phyloP scores from a whole-genome alignment of 805 yeast species.

The Starmerella apis region DNA sequence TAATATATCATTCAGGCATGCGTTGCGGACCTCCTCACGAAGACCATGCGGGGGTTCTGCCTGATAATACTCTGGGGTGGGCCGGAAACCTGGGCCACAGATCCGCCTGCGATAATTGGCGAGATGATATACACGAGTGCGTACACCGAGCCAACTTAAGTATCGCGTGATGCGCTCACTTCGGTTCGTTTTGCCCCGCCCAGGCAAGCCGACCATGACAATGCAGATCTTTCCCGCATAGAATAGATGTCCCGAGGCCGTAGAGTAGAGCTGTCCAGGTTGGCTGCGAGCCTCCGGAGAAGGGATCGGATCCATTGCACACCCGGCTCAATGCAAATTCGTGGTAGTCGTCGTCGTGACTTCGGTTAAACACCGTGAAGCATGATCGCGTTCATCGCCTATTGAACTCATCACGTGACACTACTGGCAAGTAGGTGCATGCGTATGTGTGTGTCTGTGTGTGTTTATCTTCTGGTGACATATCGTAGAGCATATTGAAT shows the following conservation, averaged over 20 bases:
- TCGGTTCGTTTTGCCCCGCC: slow-evolving; percentile 87
- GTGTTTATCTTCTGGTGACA: not conserved
- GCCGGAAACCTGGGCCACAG: slow-evolving; percentile 37
- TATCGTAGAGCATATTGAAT: not conserved
- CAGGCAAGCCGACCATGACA: slow-evolving; percentile 85
- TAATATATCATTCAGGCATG: slow-evolving; percentile 59
- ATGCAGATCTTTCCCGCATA: slow-evolving; percentile 93
- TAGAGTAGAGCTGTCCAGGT: slow-evolving; percentile 77
- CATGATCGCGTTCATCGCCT: not conserved
- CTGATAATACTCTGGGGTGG: slow-evolving; percentile 61
- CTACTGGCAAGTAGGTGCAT: not conserved
- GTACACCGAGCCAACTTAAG: slow-evolving; percentile 91
- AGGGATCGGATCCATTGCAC: slow-evolving; percentile 8
- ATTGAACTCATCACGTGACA: not conserved
- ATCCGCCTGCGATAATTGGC: slow-evolving; percentile 73
- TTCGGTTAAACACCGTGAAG: too few species aligned
- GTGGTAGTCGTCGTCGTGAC: too few species aligned
- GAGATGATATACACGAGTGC: slow-evolving; percentile 80
- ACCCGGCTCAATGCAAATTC: not conserved
- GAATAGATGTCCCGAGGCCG: slow-evolving; percentile 83
- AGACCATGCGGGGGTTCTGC: slow-evolving; percentile 40
- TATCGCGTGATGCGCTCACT: slow-evolving; percentile 87
- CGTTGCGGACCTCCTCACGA: slow-evolving; percentile 48
- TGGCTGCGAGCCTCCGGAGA: slow-evolving; percentile 3
- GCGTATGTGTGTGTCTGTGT: not conserved